phyloP scores from a whole-genome alignment of 805 yeast species.

The Monosporozyma yasuniensis region DNA sequence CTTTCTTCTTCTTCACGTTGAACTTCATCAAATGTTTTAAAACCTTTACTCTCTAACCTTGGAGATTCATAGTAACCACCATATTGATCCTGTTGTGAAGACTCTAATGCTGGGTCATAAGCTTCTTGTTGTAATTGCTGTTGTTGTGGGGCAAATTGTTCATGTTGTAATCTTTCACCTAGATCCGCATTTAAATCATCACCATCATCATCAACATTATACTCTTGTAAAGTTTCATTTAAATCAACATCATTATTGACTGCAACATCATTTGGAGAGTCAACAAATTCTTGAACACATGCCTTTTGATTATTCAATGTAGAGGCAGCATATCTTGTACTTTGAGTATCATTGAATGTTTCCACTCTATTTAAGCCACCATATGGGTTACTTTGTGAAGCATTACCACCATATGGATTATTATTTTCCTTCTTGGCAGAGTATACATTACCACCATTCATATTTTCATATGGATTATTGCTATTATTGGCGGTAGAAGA shows the following conservation, averaged over 20 bases:
- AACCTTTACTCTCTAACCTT: slow-evolving; percentile 23
- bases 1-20: slow-evolving; percentile 32
- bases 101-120: slow-evolving; percentile 37
- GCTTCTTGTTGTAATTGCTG: slow-evolving; percentile 22
- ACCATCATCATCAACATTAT: slow-evolving; percentile 12
- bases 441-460: neutral
- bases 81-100: slow-evolving; percentile 53
- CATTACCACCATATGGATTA: slow-evolving; percentile 1
- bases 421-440: neutral
- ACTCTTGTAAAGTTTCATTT: slow-evolving; percentile 19
- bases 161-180: slow-evolving; percentile 8
- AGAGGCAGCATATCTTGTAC: neutral
- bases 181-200: slow-evolving; percentile 28
- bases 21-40: slow-evolving; percentile 27
- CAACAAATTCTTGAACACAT: neutral
- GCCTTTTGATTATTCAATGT: neutral
- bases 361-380: neutral
- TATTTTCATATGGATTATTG: neutral
- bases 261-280: slow-evolving; percentile 7
- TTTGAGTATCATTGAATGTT: slow-evolving; percentile 3
- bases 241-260: slow-evolving; percentile 28
- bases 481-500: neutral
- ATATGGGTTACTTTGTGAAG: neutral
- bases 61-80: slow-evolving; percentile 46
- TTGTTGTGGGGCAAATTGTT: slow-evolving; percentile 15